Evolutionary conservation across 176 grass and related monocot genomes (phyloP), one percentile per base, ranked within the genome.

Genomic region (Typha latifolia): DNA sequence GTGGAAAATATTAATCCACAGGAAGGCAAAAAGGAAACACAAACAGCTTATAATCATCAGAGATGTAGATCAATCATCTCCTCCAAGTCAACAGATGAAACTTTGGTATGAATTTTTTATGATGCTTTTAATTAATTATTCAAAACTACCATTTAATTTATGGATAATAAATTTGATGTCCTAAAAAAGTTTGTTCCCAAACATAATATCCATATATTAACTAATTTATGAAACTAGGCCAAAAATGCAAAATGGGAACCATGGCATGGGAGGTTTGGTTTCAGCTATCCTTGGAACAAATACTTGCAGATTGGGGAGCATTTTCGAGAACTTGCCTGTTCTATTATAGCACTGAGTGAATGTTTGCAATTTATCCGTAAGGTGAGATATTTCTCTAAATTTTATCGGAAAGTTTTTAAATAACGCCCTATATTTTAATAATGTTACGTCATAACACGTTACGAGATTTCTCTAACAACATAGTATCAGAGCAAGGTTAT

Each of bases 191-290:
- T 56, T 56, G 0, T 56, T 56, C 12, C 12, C 9, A n/a, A 53
- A 15, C 52, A 57, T 20, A 23, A 56, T 32, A 8, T 63, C 48
- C 20, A 72, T 24, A 61, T 62, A 20, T 8, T 34, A 62, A 15
- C 20, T 62, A 7, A 63, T 62, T 47, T 49, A 55, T 0, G 62
- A 63, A 63, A 20, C 70, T 57, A 73, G 47, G 70, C 70, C 19
- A 73, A 73, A 62, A 29, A 62, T 11, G 70, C 70, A 1, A 62
- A 43, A 14, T 73, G 70, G 70, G 70, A 73, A 22, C 70, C 70
- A 4, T 34, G 27, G 1, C 70, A 73, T 18, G 70, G 59, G 0
- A 12, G 59, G 8, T 73, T 73, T 18, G 19, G 70, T 8, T 73
- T 73, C 34, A 15, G 47, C 21, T 57, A 73, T 47, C 70, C 70